Conservation (phyloP, 306 rosid genomes). For the Acacia melanoxylon region DNA sequence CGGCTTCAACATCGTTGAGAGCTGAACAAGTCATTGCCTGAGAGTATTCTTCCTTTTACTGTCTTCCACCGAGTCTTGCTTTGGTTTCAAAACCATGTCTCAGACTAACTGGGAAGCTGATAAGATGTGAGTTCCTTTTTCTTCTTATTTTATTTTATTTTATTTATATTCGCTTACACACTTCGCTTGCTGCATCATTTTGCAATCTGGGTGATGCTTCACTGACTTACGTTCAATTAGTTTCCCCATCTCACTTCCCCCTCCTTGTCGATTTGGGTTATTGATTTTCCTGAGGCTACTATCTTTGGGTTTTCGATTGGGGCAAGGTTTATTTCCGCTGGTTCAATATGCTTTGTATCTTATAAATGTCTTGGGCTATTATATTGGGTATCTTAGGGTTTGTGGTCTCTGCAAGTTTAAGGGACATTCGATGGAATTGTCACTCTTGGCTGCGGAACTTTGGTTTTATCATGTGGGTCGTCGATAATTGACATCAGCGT, state of each 20-base stretch:
- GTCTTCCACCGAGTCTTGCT: neutral
- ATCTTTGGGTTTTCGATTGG: constrained; percentile 28
- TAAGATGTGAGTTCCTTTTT: constrained; percentile 70
- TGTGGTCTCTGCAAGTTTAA: constrained; percentile 24
- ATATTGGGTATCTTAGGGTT: constrained; percentile 47
- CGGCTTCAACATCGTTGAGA: constrained; percentile 37
- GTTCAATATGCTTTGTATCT: neutral
- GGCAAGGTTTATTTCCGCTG: constrained; percentile 30
- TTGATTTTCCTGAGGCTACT: constrained; percentile 29
- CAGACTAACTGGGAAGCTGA: constrained; percentile 99
- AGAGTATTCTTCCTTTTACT: constrained; percentile 30
- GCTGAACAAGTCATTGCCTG: constrained; percentile 28
- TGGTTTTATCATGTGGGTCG: constrained; percentile 29
- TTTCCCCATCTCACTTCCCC: neutral
- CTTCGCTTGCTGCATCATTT: constrained; percentile 16
- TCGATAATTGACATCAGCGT: constrained; percentile 14
- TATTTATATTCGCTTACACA: neutral
- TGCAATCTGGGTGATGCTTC: constrained; percentile 41
- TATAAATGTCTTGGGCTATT: constrained; percentile 21
- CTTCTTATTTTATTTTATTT: neutral
- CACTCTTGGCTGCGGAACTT: constrained; percentile 29
- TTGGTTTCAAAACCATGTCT: constrained; percentile 65
- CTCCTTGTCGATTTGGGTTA: constrained; percentile 48
- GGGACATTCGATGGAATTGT: constrained; percentile 30
- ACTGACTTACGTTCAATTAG: constrained; percentile 19